Evolutionary conservation across 192 early-diverging fungal genomes (phyloP), one percentile per base, ranked within the genome.

Genomic region (Coemansia sp.): DNA sequence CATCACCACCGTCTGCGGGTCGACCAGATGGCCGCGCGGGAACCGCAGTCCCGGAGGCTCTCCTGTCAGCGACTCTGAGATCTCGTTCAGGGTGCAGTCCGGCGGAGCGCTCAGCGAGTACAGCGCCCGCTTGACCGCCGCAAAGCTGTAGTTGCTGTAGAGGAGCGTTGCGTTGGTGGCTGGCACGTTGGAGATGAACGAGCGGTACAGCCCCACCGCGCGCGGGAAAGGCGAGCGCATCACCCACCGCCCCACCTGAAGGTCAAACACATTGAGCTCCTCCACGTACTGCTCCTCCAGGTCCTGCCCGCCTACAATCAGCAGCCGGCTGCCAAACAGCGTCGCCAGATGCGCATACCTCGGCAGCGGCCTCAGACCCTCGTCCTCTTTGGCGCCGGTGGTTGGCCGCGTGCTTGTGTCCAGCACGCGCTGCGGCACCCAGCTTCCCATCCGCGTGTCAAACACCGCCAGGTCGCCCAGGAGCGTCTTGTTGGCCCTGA

Each of bases 111-210:
- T 81, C 20, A 92, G 73, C 20, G 87, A 64, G 74, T 92, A 89
- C 17, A 92, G 77, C 48, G 90, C 87, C 22, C 91, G 85, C 61
- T 85, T 84, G 41, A 91, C 88, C 13, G 88, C 75, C 0, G 85
- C 78, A 62, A 91, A 91, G 72, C 87, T 91, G 61, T 88, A 86
- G 70, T 91, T 91, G 78, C 85, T 87, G 72, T 91, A 91, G 25
- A 91, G 60, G 50, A 86, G 85, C 10, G 86, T 83, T 8, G 84
- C 85, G 48, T 86, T 84, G 25, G 84, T 71, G 25, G 85, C 68
- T 19, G 78, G 77, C 17, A 84, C 81, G 57, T 72, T 87, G 17
- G 88, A 85, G 13, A 88, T 84, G 23, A 92, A 83, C 15, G 91
- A 91, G 20, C 91, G 87, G 63, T 92, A 92, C 20, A 89, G 85